Evolutionary conservation across 208 protist genomes (phyloP), one percentile per base, ranked within the genome.

Genomic region (Trypanosoma mega): DNA sequence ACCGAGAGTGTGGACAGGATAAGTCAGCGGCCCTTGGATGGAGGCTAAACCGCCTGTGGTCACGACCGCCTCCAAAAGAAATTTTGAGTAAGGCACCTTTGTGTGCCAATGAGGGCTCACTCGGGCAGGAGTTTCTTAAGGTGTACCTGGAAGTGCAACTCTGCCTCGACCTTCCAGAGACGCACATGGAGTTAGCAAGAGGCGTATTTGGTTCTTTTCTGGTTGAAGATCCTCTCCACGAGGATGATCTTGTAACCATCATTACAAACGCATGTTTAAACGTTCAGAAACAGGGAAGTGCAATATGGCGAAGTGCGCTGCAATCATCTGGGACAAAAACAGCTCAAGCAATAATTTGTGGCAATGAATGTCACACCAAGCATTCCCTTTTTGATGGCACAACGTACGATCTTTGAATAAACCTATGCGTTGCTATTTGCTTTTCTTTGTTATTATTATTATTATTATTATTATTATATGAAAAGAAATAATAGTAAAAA

Each of bases 231-330:
- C 75, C 75, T 2, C 46, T 46, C 7, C 18, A 68, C 30, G 80
- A 82, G 36, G 80, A 86, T 58, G 66, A 68, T 9, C 64, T 86
- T 26, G 64, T 67, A 7, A 68, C 63, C 23, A 24, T 68, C 47
- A 58, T 82, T 16, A 53, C 34, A 33, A 20, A 54, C 0, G 53
- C 60, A 4, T 86, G 80, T 45, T 1, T 23, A 1, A 33, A 11
- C 24, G 31, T 53, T 27, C 45, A 52, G 5, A 7, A 34, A 1
- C 8, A 27, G n/a, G 57, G 27, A 1, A 33, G 31, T 12, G 12
- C 1, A 5, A 1, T 3, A 1, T 63, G 57, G 45, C 29, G 57
- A 3, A 11, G 21, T 4, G 23, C 57, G 9, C 24, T 53, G 14
- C 7, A n/a, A 1, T n/a, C 18, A 20, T 12, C 1, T n/a, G 41